Percentiles rank a stretch among this genome's conserved stretches.
These are phyloP conservation scores for Hyaloperonospora brassicae DNA, from an alignment of 352 stramenopile species.

Conservation along the genomic window DNA sequence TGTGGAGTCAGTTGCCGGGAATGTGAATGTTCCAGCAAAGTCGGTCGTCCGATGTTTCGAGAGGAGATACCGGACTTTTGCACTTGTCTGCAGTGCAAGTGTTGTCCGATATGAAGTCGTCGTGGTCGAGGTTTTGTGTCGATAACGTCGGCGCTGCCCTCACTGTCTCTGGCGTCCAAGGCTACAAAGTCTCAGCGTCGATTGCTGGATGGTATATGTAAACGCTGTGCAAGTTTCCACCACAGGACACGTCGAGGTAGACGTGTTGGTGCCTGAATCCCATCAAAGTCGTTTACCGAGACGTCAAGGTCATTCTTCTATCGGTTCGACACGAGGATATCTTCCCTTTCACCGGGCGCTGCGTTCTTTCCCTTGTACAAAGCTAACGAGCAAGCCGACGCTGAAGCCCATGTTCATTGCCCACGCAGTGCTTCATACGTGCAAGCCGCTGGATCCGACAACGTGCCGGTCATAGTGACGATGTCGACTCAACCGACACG, in stretches of 20 bases:
- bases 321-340: conserved; percentile 48
- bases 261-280: conserved; percentile 33
- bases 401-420: background rate
- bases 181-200: conserved; percentile 39
- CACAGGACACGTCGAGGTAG: conserved; percentile 34
- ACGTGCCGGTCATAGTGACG: no score
- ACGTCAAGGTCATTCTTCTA: conserved; percentile 40
- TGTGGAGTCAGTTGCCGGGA: no score
- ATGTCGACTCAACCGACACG: no score
- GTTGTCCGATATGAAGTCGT: no score
- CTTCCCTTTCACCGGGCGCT: conserved; percentile 34
- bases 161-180: conserved; percentile 34
- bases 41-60: no score
- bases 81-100: no score
- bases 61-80: no score
- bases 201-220: conserved; percentile 22
- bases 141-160: no score
- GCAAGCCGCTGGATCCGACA: no score
- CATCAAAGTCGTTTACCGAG: conserved; percentile 39
- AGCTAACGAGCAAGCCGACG: conserved; percentile 27
- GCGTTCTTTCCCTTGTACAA: conserved; percentile 30
- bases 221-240: conserved; percentile 24
- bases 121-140: no score
- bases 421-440: no score
- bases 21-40: no score